Evolutionary conservation across 306 rosid genomes (phyloP).

Genomic region (Pyrus betulifolia): DNA sequence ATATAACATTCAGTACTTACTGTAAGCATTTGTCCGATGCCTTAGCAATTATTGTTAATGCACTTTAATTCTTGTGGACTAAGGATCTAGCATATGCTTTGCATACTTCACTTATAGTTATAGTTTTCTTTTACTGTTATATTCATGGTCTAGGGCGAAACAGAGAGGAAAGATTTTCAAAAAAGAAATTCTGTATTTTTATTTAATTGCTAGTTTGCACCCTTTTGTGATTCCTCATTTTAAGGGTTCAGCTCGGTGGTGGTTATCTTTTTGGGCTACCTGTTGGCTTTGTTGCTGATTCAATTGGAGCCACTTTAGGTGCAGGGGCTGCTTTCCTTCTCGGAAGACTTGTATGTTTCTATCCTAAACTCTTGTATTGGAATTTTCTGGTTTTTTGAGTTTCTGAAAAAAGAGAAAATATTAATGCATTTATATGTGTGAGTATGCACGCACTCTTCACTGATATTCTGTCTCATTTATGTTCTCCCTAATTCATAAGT

Average conservation of each 20-base stretch:
- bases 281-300: conserved; percentile 70
- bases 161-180: not conserved
- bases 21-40: conserved; percentile 26
- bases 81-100: not conserved
- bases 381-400: not conserved
- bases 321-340: conserved; percentile 77
- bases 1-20: too few species aligned
- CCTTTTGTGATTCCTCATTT: conserved; percentile 1
- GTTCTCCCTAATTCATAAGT: not conserved
- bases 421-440: too few species aligned
- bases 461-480: not conserved
- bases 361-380: not conserved
- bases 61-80: not conserved
- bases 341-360: conserved; percentile 71
- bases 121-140: not conserved
- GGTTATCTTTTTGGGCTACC: conserved; percentile 86
- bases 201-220: not conserved
- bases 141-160: not conserved
- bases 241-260: conserved; percentile 70
- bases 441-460: not conserved
- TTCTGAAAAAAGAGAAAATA: not conserved
- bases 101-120: not conserved
- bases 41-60: not conserved
- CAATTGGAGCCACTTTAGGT: conserved; percentile 76
- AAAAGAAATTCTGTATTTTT: too few species aligned